phyloP scores from a whole-genome alignment of 1,284 basidiomycete species.

The Cutaneotrichosporon mucoides region DNA sequence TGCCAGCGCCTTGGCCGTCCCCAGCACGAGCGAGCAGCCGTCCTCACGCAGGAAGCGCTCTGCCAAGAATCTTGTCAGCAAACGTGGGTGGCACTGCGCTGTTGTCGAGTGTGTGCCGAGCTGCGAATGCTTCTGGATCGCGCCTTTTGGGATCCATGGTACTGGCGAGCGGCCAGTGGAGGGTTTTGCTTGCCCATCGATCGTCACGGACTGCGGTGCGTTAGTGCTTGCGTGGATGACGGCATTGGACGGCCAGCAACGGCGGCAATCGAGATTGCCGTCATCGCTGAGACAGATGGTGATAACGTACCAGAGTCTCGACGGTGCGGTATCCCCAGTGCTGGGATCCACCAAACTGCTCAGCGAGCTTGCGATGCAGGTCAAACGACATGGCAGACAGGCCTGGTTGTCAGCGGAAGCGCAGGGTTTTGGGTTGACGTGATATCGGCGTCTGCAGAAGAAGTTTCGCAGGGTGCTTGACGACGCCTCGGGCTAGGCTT shows the following conservation, averaged over 20 bases:
- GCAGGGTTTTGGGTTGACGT: neutral
- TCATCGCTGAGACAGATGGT: no score
- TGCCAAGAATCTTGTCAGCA: constrained; percentile 72
- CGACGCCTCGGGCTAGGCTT: neutral
- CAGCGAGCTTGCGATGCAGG: constrained; percentile 73
- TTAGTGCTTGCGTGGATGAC: neutral
- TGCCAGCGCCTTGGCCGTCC: constrained; percentile 24
- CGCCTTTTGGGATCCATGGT: constrained; percentile 39
- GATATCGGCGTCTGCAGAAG: neutral
- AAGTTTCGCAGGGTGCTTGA: neutral
- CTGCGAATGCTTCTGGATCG: constrained; percentile 33
- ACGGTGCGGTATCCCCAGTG: constrained; percentile 81
- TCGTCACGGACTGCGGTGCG: constrained; percentile 36
- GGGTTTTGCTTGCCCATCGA: constrained; percentile 34
- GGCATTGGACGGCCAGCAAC: no score
- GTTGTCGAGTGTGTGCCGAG: constrained; percentile 41
- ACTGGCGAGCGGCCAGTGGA: constrained; percentile 34
- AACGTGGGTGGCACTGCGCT: constrained; percentile 44
- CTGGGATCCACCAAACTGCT: constrained; percentile 64
- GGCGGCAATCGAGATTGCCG: neutral
- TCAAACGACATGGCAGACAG: constrained; percentile 71
- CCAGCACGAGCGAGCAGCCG: constrained; percentile 34
- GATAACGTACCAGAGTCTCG: constrained; percentile 48
- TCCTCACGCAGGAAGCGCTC: constrained; percentile 46
- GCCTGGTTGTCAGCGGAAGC: constrained; percentile 28